These are phyloP conservation scores for Calophaca sinica DNA, from an alignment of 306 rosid species.

Conservation along the genomic window DNA sequence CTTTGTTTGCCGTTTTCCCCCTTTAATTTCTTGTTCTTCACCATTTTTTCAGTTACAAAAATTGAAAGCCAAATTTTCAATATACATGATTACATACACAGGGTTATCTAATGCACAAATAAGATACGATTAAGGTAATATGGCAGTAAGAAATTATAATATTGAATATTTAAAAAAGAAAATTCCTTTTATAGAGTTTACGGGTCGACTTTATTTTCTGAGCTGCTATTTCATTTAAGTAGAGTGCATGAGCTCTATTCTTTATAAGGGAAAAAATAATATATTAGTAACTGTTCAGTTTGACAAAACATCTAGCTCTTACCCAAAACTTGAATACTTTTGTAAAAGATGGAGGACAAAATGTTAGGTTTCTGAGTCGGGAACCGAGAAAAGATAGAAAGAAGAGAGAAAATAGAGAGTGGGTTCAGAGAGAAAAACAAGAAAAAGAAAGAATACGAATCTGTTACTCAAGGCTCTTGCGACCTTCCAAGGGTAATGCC, in stretches of 20 bases:
- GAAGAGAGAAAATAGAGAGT: too few relatives aligned
- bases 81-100: neutral
- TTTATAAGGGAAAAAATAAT: neutral
- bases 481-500: too few relatives aligned
- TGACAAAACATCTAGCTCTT: constrained; percentile 15
- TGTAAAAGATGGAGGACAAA: neutral
- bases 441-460: too few relatives aligned
- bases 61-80: neutral
- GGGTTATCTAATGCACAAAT: constrained; percentile 15
- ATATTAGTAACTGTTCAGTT: neutral
- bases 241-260: neutral
- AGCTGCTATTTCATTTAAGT: constrained; percentile 3
- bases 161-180: neutral
- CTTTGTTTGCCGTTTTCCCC: neutral
- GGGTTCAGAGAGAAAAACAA: too few relatives aligned
- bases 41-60: neutral
- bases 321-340: constrained; percentile 2
- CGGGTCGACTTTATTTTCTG: constrained; percentile 7
- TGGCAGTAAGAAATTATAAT: neutral
- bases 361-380: too few relatives aligned
- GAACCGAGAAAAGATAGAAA: too few relatives aligned
- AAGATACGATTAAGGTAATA: constrained; percentile 6
- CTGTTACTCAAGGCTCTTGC: too few relatives aligned
- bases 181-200: constrained; percentile 2
- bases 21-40: neutral